Evolutionary conservation across 2,329 filamentous ascomycete species (phyloP).

Genomic region (Juglanconis sp.): DNA sequence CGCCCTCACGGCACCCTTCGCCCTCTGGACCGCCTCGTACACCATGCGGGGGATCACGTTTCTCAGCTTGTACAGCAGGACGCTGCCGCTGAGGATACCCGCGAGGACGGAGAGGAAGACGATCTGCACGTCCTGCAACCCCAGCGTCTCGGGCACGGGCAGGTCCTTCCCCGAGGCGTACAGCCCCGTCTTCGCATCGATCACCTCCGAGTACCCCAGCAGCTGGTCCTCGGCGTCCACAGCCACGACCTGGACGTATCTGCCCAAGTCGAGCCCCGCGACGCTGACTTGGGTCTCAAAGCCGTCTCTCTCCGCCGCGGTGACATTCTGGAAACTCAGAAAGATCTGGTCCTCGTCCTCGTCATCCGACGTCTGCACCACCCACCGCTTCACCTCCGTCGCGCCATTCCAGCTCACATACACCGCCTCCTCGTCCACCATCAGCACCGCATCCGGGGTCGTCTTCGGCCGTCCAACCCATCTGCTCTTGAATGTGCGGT

Average conservation of each 20-base stretch:
- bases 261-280: not conserved
- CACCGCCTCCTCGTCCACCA: too few species aligned
- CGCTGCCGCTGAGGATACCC: not conserved
- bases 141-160: constrained; percentile 1
- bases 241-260: not conserved
- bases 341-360: constrained; percentile 3
- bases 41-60: not conserved
- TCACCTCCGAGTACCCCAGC: not conserved
- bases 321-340: constrained; percentile 12
- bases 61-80: not conserved
- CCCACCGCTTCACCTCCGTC: constrained; percentile 18
- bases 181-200: not conserved
- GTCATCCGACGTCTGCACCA: constrained; percentile 17
- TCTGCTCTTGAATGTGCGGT: constrained; percentile 19
- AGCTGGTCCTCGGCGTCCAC: not conserved
- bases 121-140: constrained; percentile 1
- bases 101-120: not conserved
- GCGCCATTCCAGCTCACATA: constrained; percentile 23
- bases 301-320: constrained; percentile 11
- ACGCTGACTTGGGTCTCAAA: constrained; percentile 11
- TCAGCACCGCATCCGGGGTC: constrained; percentile 13
- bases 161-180: constrained; percentile 2
- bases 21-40: not conserved
- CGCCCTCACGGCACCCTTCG: not conserved
- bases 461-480: constrained; percentile 18